Evolutionary conservation across 148 eudicot genomes (phyloP), one percentile per base, ranked within the genome.

Genomic region (Linanthus parryae): DNA sequence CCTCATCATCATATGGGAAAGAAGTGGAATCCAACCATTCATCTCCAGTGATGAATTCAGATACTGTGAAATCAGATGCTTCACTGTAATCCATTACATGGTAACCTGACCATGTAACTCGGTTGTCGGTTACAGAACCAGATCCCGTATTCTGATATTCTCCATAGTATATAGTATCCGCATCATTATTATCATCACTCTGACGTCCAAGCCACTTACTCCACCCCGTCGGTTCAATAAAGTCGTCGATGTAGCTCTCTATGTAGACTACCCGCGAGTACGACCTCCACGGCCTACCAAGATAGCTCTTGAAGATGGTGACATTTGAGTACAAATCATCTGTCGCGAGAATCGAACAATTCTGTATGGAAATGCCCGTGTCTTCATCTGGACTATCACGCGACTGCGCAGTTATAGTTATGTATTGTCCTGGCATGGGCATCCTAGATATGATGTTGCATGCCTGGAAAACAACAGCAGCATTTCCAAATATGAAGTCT

Each of bases 1-100:
- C 66, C 40, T 81, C 80, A 61, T 87, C 83, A 54, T 91, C 88
- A 37, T 88, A 94, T 7, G 99, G 99, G 51, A 94, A 78, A 7
- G 96, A 77, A 26, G 99, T 94, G 20, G 95, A 88, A 35, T 80
- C 80, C 33, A 94, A 59, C 99, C 99, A 94, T 61, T 94, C 84
- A 24, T 80, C 68, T 12, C 96, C 96, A 16, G 75, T 66, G 31
- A 94, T 75, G 36, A 94, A 88, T 44, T 79, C 51, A 2, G 96
- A 77, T 1, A 88, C 96, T 0, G 91, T 88, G 56, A 88, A 94
- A 52, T 78, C 76, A 41, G 57, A 58, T 0, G 99, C 99, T 9
- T 84, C 99, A 16, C 80, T 44, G 50, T 84, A 84, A 26, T 71
- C 83, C 99, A 94, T 84, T 0, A 70, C 54, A 59, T 80, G 95